Base-by-base conservation (phyloP, 805 yeast species). In the Cyberlindnera maclurae region DNA sequence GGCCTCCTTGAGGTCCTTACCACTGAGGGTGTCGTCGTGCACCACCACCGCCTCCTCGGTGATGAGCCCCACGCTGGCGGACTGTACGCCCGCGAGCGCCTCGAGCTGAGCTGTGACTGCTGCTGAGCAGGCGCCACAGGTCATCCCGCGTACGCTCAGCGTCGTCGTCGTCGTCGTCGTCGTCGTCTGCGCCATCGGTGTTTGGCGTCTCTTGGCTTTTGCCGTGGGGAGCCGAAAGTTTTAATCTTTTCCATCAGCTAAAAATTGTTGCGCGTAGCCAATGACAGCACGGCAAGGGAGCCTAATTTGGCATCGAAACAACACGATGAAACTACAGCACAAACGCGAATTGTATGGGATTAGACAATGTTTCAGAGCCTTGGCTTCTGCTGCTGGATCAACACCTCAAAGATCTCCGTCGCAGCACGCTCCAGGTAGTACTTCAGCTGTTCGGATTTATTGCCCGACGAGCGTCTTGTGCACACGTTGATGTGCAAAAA, bases 401-500 rank as follows among this genome's bases (percentile, higher is more conserved):
- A 75, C 18, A 82, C 68, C 37, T 75, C 82, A 49, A 71, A 82
- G 62, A 90, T 66, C 62, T 90, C 95, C 51, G 79, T 80, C 24
- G 95, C 95, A 31, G 93, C 77, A 49, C 80, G 76, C 35, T 77
- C 72, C 51, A 90, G 68, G 59, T 79, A 86, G 59, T 75, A 77
- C 46, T 73, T 76, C 67, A 88, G 55, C 52, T 69, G 67, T 16
- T 67, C 73, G 12, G 81, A 73, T 44, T 71, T 72, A 43, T 71
- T 64, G 7, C 73, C 73, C 47, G 79, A 69, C 32, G 77, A 74
- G 62, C 73, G 78, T 68, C 77, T 81, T 45, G 79, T 75, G 34
- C 88, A 80, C 45, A 90, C 79, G 63, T 89, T 90, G 55, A 93
- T 77, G 58, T 88, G 90, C 48, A 88, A 55, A 77, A 84, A 81